A percentile compares a stretch with the other conserved stretches of the same genome.
Evolutionary conservation across 805 yeast species (phyloP).

Genomic region (Candida ipomoeae): DNA sequence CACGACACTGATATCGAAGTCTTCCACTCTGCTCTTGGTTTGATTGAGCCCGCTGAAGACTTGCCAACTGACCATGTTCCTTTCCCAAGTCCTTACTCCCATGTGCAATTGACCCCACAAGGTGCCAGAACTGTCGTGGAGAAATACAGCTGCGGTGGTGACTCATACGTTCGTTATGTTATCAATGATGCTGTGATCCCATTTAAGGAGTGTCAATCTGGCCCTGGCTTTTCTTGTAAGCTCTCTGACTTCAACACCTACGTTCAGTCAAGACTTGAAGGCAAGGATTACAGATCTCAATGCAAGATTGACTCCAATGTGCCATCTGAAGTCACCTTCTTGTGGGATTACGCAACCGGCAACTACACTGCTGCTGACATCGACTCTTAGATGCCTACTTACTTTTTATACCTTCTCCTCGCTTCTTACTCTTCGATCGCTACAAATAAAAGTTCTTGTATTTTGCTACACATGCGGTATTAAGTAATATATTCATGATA

Average conservation of each 20-base stretch:
- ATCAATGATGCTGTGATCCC: constrained; percentile 41
- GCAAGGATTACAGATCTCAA: constrained; percentile 22
- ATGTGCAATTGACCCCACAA: constrained; percentile 36
- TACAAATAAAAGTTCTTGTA: neutral
- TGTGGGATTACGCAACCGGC: constrained; percentile 35
- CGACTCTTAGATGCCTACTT: constrained; percentile 1
- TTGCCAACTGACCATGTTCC: constrained; percentile 45
- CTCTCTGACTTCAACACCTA: constrained; percentile 30
- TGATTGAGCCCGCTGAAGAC: constrained; percentile 40
- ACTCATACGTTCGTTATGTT: constrained; percentile 34
- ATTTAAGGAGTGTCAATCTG: constrained; percentile 28
- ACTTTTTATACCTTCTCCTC: neutral
- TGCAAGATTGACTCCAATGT: constrained; percentile 22
- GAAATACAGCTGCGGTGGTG: constrained; percentile 28
- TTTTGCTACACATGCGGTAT: neutral
- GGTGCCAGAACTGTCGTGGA: constrained; percentile 39
- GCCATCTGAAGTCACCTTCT: constrained; percentile 33
- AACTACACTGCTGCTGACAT: constrained; percentile 24
- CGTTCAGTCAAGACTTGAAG: constrained; percentile 26
- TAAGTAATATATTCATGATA: neutral
- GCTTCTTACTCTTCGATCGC: constrained; percentile 1
- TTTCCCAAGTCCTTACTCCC: constrained; percentile 46
- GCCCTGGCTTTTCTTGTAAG: constrained; percentile 44
- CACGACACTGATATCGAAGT: constrained; percentile 70
- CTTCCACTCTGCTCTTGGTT: constrained; percentile 61